Conservation (phyloP, 2,329 filamentous ascomycete genomes). For the Pseudopyricularia cyperi region DNA sequence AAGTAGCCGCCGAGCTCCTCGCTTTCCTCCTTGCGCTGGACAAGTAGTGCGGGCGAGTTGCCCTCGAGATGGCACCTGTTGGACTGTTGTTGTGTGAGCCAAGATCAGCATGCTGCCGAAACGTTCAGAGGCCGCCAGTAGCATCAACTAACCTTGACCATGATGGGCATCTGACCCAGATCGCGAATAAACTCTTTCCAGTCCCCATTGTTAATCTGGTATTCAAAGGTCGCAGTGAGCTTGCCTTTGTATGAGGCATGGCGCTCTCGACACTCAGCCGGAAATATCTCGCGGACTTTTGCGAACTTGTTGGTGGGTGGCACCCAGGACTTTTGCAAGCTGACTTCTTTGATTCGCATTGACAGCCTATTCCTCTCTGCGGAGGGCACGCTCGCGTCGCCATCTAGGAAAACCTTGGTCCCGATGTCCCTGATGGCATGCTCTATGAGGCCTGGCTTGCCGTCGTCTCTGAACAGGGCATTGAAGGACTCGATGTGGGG, state of each 20-base stretch:
- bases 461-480: slow-evolving; percentile 64
- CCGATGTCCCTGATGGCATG: slow-evolving; percentile 81
- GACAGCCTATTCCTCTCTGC: slow-evolving; percentile 60
- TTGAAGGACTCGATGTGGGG: slow-evolving; percentile 97
- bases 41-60: slow-evolving; percentile 68
- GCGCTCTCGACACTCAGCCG: slow-evolving; percentile 86
- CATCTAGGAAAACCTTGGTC: slow-evolving; percentile 75
- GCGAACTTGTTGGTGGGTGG: slow-evolving; percentile 76
- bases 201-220: slow-evolving; percentile 74
- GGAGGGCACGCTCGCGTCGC: slow-evolving; percentile 48
- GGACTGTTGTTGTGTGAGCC: slow-evolving; percentile 39
- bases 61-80: slow-evolving; percentile 84
- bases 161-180: slow-evolving; percentile 79
- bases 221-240: slow-evolving; percentile 72
- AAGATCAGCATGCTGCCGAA: not conserved
- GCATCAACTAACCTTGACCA: slow-evolving; percentile 59
- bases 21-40: slow-evolving; percentile 82
- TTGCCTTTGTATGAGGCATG: slow-evolving; percentile 85
- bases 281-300: slow-evolving; percentile 72
- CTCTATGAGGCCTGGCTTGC: slow-evolving; percentile 45
- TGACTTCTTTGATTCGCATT: slow-evolving; percentile 68
- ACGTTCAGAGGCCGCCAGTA: not conserved
- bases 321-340: slow-evolving; percentile 68
- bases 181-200: slow-evolving; percentile 73
- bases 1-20: slow-evolving; percentile 97